Base-by-base conservation (phyloP, 2,329 filamentous ascomycete genomes). In the Cordyceps farinosa region DNA sequence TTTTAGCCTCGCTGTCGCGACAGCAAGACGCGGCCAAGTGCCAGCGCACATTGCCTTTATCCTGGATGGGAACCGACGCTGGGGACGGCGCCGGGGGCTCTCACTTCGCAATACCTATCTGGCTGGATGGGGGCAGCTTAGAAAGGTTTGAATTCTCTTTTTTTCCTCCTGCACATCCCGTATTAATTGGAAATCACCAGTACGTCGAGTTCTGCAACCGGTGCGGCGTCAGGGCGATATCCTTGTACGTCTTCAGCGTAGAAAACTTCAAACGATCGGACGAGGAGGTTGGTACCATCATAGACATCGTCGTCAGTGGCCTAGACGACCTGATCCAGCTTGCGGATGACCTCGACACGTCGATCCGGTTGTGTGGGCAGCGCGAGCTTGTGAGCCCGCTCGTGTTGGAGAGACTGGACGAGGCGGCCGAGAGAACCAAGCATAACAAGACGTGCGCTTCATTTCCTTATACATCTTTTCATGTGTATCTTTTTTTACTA, bases 261-360 rank as follows among this genome's bases (percentile, higher is more conserved):
- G 92, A 96, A 78, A 97, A 97, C 78, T 97, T 96, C 80, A 95
- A 96, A 75, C 86, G 92, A 8, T 92, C 90, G 29, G 91, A 91
- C 76, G 92, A 92, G 76, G 92, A 97, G 75, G 92, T 97, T 15
- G 90, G 95, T 73, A 91, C 90, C 38, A 78, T 97, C 67, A 96
- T 97, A 92, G 88, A 93, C 71, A 91, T 97, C 84, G 91, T 91
- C 59, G 95, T 94, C 78, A 85, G 92, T 70, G 96, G 96, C 77
- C 81, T 96, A 29, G 85, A 87, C 56, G 92, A 96, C 73, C 80
- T 97, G 85, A 89, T 34, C 89, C 96, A 73, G 92, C 96, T 70
- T 92, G 92, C 36, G 91, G 3, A 94, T 69, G 78, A 96, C 27
- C 81, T 97, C 48, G 90, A 96, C 69, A 86, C 36, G 92, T 91